Evolutionary conservation across 345 rosid species (phyloP), one percentile per base, ranked within the genome.

Genomic region (Gossypium australe): DNA sequence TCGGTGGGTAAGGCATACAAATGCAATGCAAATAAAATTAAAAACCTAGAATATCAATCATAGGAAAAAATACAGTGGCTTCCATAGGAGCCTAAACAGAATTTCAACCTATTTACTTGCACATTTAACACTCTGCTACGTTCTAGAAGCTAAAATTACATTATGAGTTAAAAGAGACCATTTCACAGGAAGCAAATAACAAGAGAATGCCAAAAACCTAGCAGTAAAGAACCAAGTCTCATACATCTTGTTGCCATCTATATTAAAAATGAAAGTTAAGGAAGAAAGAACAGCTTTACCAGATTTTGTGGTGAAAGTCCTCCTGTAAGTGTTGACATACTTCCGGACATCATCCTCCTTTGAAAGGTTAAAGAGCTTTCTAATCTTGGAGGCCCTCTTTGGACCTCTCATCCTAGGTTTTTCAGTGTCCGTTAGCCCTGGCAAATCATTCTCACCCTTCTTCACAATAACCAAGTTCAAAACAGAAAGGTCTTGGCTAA

Each of bases 401-500:
- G 97, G 97, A 49, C 94, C 97, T 59, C 92, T 85, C 97, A 89
- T 92, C 70, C 97, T 88, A 38, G 93, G 93, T 77, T 85, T 89
- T 85, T 87, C 90, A 4, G 81, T 87, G 70, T 92, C 92, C 0
- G 97, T 92, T 48, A 90, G 84, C 24, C 97, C 94, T 7, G 93
- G 97, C 60, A 92, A 86, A 49, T 90, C 94, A 62, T 81, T 83
- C 17, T 92, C 97, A 73, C 93, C 97, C 80, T 88, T 88, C 88
- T 87, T 89, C 77, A 89, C 93, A 70, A 89, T 88, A 52, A 89
- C 90, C 80, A 89, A 47, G 89, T 92, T 92, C 72, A 92, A 78
- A 69, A 92, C 93, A 75, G 93, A 90, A 53, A 92, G 89, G 71
- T 90, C 95, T 6, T 77, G 93, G 80, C 95, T 92, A 61, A 92